Evolutionary conservation across 192 early-diverging fungal genomes (phyloP).

Genomic region (Geranomyces michiganensis): DNA sequence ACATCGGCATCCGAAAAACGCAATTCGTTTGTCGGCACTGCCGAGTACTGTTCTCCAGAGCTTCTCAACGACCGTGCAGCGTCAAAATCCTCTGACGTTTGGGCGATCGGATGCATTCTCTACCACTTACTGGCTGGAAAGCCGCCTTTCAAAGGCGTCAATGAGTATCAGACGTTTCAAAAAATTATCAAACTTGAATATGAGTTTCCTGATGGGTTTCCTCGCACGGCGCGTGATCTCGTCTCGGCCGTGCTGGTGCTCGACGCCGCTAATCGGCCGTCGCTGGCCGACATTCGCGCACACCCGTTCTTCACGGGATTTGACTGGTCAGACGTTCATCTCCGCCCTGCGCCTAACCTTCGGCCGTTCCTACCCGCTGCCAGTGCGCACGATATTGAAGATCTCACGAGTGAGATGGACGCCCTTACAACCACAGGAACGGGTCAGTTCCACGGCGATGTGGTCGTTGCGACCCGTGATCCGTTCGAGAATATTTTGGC

Average conservation of each 20-base stretch:
- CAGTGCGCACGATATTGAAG: slow-evolving; percentile 31
- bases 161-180: slow-evolving; percentile 97
- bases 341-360: slow-evolving; percentile 41
- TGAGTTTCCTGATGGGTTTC: slow-evolving; percentile 75
- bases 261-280: slow-evolving; percentile 59
- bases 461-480: slow-evolving; percentile 24
- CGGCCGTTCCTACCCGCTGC: slow-evolving; percentile 32
- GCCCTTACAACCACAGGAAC: slow-evolving; percentile 14
- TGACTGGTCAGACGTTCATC: slow-evolving; percentile 47
- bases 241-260: slow-evolving; percentile 74
- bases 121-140: slow-evolving; percentile 87
- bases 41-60: slow-evolving; percentile 98
- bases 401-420: slow-evolving; percentile 27
- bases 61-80: slow-evolving; percentile 86
- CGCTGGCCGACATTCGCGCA: slow-evolving; percentile 62
- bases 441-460: slow-evolving; percentile 33
- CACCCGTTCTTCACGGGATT: slow-evolving; percentile 86
- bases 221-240: slow-evolving; percentile 71
- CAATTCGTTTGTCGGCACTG: slow-evolving; percentile 97
- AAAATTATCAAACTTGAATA: slow-evolving; percentile 91
- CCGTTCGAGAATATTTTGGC: slow-evolving; percentile 18
- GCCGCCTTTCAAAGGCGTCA: slow-evolving; percentile 92
- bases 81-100: slow-evolving; percentile 50
- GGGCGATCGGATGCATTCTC: slow-evolving; percentile 83
- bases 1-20: slow-evolving; percentile 40